Evolutionary conservation across 108 stramenopile species (phyloP), one percentile per base, ranked within the genome.

Genomic region (Poteriospumella lacustris): DNA sequence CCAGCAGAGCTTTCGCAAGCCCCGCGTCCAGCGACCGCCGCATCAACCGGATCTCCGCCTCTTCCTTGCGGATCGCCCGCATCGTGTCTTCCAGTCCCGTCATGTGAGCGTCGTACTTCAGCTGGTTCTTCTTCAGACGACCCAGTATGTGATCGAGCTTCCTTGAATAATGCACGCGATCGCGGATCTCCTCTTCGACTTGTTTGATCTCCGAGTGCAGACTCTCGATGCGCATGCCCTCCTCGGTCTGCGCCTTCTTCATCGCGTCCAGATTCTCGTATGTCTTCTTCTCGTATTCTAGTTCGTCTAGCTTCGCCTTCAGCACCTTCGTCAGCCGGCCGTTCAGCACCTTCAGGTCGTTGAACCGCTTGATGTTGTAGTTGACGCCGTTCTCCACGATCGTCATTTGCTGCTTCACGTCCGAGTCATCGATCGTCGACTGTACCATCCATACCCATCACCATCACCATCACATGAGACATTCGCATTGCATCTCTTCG

Each of bases 81-180:
- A 52, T 52, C 12, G 70, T 73, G 15, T 73, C 70, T 73, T 73
- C 40, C 70, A 73, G 26, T 5, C 70, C 70, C 12, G 19, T 38
- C 70, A 73, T 73, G 42, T 73, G 70, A 12, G 70, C 70, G 42
- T 73, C 70, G 36, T 33, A 73, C 41, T 73, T 73, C 15, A 73
- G 3, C 24, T 73, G 70, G 42, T 73, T 73, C 28, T 9, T n/a
- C 42, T 73, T 73, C 70, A 73, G 36, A 42, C 70, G 36, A 73
- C n/a, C 36, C 5, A 73, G 41, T 31, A 73, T 73, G 36, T 73
- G 70, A 29, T 73, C 70, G 26, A 73, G 36, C 42, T 73, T 44
- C 9, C 36, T 5, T 26, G 44, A 3, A 56, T 73, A 73, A 56
- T 73, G 70, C 36, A 28, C 33, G 26, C 26, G 15, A 12, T 56